Percentiles rank a stretch among this genome's conserved stretches.
Evolutionary conservation across 2,329 filamentous ascomycete species (phyloP).

Genomic region (Colletotrichum gigasporum): DNA sequence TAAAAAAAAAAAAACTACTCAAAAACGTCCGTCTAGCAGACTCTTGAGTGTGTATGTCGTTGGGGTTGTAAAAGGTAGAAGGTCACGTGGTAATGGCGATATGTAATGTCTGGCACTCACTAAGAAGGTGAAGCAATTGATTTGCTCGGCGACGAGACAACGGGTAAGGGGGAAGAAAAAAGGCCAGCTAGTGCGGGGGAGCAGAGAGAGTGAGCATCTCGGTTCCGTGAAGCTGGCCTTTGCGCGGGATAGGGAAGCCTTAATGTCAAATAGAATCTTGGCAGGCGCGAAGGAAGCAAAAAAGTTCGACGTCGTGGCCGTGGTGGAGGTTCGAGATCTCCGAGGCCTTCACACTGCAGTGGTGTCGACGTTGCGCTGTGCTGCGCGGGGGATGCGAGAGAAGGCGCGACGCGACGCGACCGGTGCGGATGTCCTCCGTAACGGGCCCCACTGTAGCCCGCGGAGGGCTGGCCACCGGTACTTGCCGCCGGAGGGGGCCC

Average conservation of each 20-base stretch:
- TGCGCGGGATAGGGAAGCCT: not conserved
- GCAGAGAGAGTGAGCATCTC: not conserved
- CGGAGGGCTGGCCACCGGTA: not conserved
- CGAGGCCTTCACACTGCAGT: too few species aligned
- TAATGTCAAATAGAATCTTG: too few species aligned
- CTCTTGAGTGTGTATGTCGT: not conserved
- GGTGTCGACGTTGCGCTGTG: too few species aligned
- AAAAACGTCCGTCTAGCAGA: too few species aligned
- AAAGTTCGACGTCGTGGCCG: not conserved
- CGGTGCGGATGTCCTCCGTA: constrained; percentile 7
- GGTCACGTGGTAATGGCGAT: not conserved
- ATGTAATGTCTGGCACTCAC: constrained; percentile 1
- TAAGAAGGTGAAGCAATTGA: not conserved
- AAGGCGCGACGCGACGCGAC: constrained; percentile 27
- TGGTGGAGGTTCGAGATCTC: constrained; percentile 6
- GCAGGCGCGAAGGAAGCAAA: not conserved
- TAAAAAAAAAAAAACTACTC: too few species aligned
- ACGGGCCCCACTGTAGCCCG: constrained; percentile 14
- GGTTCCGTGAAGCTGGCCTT: not conserved
- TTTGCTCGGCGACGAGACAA: not conserved
- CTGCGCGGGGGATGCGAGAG: not conserved
- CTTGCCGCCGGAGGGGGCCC: not conserved
- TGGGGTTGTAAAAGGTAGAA: not conserved
- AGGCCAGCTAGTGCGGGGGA: constrained; percentile 9
- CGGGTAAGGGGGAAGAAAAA: not conserved